These are phyloP conservation scores for Stagonosporopsis cucurbitacearum DNA, from an alignment of 2,329 filamentous ascomycete species.

Conservation along the genomic window DNA sequence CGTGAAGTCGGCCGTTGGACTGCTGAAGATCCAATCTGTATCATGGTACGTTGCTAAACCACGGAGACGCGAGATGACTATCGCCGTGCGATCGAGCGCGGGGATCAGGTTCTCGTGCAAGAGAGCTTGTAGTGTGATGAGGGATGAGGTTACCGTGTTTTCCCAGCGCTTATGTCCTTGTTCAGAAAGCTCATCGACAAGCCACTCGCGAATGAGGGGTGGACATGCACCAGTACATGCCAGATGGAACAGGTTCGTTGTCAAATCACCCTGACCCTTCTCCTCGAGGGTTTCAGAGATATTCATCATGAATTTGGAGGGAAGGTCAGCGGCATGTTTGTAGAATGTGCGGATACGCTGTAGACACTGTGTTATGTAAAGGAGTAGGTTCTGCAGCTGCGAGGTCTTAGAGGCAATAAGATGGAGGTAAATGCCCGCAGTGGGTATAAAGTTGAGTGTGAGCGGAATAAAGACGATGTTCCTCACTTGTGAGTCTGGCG, in stretches of 20 bases:
- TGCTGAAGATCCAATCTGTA: constrained; percentile 64
- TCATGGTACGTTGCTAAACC: constrained; percentile 84
- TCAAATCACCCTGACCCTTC: constrained; percentile 68
- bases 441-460: constrained; percentile 82
- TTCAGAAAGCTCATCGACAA: constrained; percentile 74
- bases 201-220: constrained; percentile 80
- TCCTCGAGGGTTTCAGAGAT: constrained; percentile 77
- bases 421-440: constrained; percentile 79
- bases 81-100: constrained; percentile 79
- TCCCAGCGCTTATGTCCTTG: constrained; percentile 96
- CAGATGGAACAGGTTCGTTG: constrained; percentile 81
- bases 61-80: constrained; percentile 81
- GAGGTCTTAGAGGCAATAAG: constrained; percentile 86
- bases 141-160: constrained; percentile 78
- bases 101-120: constrained; percentile 89
- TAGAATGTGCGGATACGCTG: constrained; percentile 81
- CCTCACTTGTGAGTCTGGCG: constrained; percentile 34
- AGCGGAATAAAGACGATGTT: constrained; percentile 64
- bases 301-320: constrained; percentile 76
- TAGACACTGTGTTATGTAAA: constrained; percentile 83
- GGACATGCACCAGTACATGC: constrained; percentile 83
- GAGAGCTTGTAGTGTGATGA: constrained; percentile 77
- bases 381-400: constrained; percentile 81
- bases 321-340: constrained; percentile 81
- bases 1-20: constrained; percentile 53